phyloP scores from a whole-genome alignment of 345 rosid genomes.

The Murraya paniculata region DNA sequence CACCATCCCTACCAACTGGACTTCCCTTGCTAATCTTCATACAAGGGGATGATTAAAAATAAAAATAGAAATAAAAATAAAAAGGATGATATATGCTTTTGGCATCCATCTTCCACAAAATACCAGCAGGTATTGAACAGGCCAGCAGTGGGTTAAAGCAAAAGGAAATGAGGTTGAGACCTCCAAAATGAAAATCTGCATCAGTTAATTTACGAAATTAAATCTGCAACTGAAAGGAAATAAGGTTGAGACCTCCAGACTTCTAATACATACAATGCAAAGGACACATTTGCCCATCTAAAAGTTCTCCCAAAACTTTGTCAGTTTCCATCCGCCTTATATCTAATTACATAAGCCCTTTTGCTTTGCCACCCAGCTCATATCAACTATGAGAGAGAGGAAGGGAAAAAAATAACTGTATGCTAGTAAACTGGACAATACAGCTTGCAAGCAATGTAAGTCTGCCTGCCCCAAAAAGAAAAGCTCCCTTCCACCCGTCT shows the following conservation, averaged over 20 bases:
- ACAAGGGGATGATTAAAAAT: background rate
- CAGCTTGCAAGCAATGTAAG: background rate
- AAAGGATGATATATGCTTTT: background rate
- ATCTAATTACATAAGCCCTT: background rate
- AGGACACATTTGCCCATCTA: background rate
- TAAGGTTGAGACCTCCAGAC: background rate
- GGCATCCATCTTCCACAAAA: background rate
- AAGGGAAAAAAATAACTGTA: background rate
- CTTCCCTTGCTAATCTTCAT: background rate
- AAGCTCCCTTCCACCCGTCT: background rate
- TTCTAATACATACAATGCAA: background rate
- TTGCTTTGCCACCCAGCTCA: background rate
- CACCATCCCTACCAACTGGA: background rate
- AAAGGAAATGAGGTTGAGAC: background rate
- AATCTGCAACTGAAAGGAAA: background rate
- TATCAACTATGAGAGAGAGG: background rate
- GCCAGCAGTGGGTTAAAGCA: background rate
- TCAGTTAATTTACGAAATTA: background rate
- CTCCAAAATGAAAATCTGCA: background rate
- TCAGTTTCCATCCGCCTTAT: background rate
- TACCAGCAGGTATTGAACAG: background rate
- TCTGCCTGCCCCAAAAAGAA: background rate
- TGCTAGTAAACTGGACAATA: background rate
- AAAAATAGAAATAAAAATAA: no score
- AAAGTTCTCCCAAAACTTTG: background rate